phyloP scores from a whole-genome alignment of 2,329 filamentous ascomycete species.

The Aureobasidium sp. region DNA sequence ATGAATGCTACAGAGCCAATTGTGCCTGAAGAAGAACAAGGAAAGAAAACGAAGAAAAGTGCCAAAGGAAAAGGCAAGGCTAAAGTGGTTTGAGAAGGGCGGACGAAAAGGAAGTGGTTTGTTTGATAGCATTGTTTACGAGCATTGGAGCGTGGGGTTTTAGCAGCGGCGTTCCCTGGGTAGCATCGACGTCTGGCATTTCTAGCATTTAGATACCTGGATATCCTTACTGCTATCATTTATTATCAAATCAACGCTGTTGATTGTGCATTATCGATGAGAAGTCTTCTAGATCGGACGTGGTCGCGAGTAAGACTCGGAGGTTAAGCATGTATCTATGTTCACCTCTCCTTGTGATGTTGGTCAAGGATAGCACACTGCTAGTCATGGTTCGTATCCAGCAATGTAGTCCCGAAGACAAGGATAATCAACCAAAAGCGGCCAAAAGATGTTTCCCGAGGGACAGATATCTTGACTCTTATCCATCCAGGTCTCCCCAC shows the following conservation, averaged over 20 bases:
- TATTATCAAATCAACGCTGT: background rate
- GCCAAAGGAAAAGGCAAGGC: background rate
- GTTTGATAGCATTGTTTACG: background rate
- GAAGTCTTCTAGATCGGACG: background rate
- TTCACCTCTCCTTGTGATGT: background rate
- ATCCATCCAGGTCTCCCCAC: background rate
- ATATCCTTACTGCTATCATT: background rate
- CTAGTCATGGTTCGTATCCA: too few relatives aligned
- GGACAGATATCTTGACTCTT: background rate
- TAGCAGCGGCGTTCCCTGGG: background rate
- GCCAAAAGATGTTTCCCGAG: conserved; percentile 11
- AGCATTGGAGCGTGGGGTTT: background rate
- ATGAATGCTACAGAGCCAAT: background rate
- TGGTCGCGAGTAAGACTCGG: background rate
- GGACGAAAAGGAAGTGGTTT: too few relatives aligned
- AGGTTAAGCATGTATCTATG: background rate
- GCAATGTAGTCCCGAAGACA: background rate
- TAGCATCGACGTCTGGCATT: background rate
- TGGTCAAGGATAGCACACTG: too few relatives aligned
- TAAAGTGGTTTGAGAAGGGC: background rate
- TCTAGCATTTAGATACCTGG: background rate
- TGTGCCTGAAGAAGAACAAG: background rate
- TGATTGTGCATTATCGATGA: background rate
- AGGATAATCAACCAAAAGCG: background rate
- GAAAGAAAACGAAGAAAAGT: background rate